Percentiles rank a stretch among this genome's conserved stretches.
These are phyloP conservation scores for Juncus inflexus DNA, from an alignment of 176 grass and related monocot genomes.

Conservation along the genomic window DNA sequence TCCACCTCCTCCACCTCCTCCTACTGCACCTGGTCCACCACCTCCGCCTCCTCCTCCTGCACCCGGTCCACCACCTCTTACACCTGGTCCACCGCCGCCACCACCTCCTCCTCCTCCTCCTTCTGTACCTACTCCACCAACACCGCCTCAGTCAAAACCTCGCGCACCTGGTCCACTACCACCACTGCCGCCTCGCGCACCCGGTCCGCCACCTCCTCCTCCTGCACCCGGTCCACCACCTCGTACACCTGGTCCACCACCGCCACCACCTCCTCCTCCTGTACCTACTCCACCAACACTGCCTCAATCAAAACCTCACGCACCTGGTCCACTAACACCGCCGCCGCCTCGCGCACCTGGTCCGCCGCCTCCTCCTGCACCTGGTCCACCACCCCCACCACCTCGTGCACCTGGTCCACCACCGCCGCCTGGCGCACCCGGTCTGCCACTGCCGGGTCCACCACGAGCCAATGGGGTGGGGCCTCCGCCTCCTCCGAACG, in stretches of 20 bases:
- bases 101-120: conserved; percentile 30
- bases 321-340: conserved; percentile 38
- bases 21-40: neutral
- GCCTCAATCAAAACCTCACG: too few relatives aligned
- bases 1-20: conserved; percentile 26
- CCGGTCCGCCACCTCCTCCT: conserved; percentile 13
- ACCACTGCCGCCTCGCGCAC: neutral
- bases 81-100: conserved; percentile 1
- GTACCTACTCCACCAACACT: conserved; percentile 31
- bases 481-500: conserved; percentile 35
- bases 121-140: conserved; percentile 33
- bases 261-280: conserved; percentile 28
- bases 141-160: too few relatives aligned
- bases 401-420: conserved; percentile 15
- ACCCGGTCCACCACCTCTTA: conserved; percentile 4
- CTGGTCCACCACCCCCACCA: conserved; percentile 35
- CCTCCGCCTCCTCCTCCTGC: conserved; percentile 6
- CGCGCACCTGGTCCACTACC: conserved; percentile 29
- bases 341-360: conserved; percentile 26
- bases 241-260: conserved; percentile 7
- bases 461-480: conserved; percentile 15
- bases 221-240: conserved; percentile 3
- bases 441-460: conserved; percentile 52
- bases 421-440: conserved; percentile 34
- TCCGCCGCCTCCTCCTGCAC: conserved; percentile 21